A percentile compares a stretch with the other conserved stretches of the same genome.
Evolutionary conservation across 352 stramenopile species (phyloP).

Genomic region (Globisporangium spinosum): DNA sequence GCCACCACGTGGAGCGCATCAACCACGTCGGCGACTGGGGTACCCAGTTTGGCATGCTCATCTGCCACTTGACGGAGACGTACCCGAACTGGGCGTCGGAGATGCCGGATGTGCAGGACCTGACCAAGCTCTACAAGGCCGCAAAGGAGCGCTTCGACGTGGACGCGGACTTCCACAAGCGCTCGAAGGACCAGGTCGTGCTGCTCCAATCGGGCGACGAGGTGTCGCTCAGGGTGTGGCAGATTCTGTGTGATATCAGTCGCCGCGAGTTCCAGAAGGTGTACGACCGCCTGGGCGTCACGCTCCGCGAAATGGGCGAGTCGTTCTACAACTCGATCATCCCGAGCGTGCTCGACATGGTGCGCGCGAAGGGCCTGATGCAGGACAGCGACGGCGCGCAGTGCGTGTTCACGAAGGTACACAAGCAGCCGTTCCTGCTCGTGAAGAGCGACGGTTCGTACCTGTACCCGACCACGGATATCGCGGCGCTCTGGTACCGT

Average conservation of each 20-base stretch:
- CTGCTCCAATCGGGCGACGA: slow-evolving; percentile 93
- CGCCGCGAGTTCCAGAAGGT: slow-evolving; percentile 86
- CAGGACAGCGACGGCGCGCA: slow-evolving; percentile 88
- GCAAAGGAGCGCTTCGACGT: slow-evolving; percentile 96
- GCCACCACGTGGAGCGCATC: slow-evolving; percentile 74
- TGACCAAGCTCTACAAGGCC: slow-evolving; percentile 89
- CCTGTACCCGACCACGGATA: slow-evolving; percentile 84
- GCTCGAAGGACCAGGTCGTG: slow-evolving; percentile 96
- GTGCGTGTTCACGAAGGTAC: slow-evolving; percentile 89
- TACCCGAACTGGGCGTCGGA: slow-evolving; percentile 91
- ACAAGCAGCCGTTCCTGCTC: slow-evolving; percentile 88
- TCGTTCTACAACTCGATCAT: slow-evolving; percentile 89
- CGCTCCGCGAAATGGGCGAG: slow-evolving; percentile 76
- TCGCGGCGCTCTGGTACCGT: slow-evolving; percentile 83
- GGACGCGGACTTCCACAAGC: slow-evolving; percentile 95
- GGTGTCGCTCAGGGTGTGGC: slow-evolving; percentile 81
- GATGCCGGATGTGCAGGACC: slow-evolving; percentile 95
- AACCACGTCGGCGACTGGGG: slow-evolving; percentile 88
- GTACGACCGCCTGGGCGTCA: slow-evolving; percentile 76
- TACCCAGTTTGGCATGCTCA: slow-evolving; percentile 99
- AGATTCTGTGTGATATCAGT: slow-evolving; percentile 78
- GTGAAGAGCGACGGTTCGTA: slow-evolving; percentile 86
- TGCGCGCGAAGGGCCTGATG: slow-evolving; percentile 88
- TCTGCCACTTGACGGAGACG: slow-evolving; percentile 98
- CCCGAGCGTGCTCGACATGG: slow-evolving; percentile 78